Conservation (phyloP, 768 basidiomycete genomes). For the Boletus tomentosulus region DNA sequence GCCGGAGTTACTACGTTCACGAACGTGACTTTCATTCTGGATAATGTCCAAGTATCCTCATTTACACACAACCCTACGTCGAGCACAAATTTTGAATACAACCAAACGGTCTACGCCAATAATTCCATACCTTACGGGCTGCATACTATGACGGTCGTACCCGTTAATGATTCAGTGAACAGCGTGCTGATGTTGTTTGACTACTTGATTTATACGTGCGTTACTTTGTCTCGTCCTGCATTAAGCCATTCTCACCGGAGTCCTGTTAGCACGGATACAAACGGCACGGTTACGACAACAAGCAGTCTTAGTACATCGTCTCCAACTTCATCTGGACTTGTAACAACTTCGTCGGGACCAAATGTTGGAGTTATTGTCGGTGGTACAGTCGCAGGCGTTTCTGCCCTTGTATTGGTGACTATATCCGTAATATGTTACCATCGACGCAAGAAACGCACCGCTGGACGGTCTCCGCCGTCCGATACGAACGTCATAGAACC, state of each 20-base stretch:
- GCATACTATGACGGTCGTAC: constrained; percentile 8
- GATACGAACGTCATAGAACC: not conserved
- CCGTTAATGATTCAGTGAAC: not conserved
- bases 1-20: not conserved
- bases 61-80: constrained; percentile 3
- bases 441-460: not conserved
- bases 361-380: constrained; percentile 1
- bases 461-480: too few relatives aligned
- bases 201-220: constrained; percentile 16
- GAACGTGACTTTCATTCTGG: constrained; percentile 8
- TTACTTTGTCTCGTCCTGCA: not conserved
- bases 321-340: not conserved
- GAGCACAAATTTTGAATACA: constrained; percentile 7
- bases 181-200: constrained; percentile 13
- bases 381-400: constrained; percentile 1
- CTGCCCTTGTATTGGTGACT: not conserved
- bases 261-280: not conserved
- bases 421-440: constrained; percentile 5
- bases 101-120: constrained; percentile 13
- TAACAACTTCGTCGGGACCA: not conserved
- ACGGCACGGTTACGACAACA: too few relatives aligned
- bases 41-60: not conserved
- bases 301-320: not conserved
- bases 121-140: not conserved
- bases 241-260: not conserved